Evolutionary conservation across 345 rosid genomes (phyloP), one percentile per base, ranked within the genome.

Genomic region (Geranium brycei): DNA sequence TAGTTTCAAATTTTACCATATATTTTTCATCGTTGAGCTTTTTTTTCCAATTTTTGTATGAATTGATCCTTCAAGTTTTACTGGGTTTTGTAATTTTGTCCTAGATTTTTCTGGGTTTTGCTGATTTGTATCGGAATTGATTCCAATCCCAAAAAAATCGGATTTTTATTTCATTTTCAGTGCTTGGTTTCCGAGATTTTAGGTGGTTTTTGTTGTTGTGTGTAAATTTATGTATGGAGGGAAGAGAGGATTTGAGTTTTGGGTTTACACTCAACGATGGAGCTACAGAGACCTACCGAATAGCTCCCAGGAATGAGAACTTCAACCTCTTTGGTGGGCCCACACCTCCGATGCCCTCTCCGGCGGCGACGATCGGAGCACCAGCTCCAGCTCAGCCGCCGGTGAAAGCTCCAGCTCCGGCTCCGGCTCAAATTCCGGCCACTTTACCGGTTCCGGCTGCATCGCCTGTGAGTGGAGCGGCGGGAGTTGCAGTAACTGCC

Each of bases 241-340:
- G 72, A 66, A 83, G 74, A 63, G 89, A 77, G 71, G 90, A 68
- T 72, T 73, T 69, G 17, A 71, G 66, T 69, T 71, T 67, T 69
- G 80, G 82, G 40, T 62, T 71, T 31, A 61, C 82, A 32, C 76
- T 76, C 64, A 81, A 77, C 62, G 75, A 80, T 70, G 90, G 77
- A 66, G 82, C 76, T 83, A 77, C 84, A 17, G 80, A 69, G 60
- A 74, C 71, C 76, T 81, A 51, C 77, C 70, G 65, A 30, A 71
- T 78, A 65, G 85, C 83, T 60, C 86, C 93, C 17, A 74, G 74
- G 72, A 65, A 68, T 55, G 92, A 80, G 75, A 81, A 73, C 70
- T 73, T 82, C 58, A 69, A 66, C 35, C 80, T 67, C 12, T 72
- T 72, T 64, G 59, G 78, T 7, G 69, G 64, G 32, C 83, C 77